Percentiles rank a stretch among this genome's conserved stretches.
These are phyloP conservation scores for Heritiera fomes DNA, from an alignment of 345 rosid species.

Conservation along the genomic window DNA sequence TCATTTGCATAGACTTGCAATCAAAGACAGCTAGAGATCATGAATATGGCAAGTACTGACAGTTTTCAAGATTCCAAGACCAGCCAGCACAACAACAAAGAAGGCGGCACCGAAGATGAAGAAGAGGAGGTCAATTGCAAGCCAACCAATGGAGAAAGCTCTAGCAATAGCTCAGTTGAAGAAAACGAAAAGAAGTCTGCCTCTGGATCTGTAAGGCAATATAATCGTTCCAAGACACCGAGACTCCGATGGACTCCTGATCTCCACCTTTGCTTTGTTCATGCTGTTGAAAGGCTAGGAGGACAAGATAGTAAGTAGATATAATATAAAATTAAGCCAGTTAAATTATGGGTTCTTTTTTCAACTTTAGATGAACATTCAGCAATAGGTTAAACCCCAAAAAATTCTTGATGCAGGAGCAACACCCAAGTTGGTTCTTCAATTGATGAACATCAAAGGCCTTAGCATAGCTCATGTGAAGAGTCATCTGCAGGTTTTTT, in stretches of 20 bases:
- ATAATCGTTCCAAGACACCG: conserved; percentile 67
- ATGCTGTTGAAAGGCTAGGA: conserved; percentile 75
- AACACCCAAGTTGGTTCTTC: conserved; percentile 84
- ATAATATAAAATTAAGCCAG: background rate
- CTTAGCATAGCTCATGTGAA: conserved; percentile 83
- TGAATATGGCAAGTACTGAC: conserved; percentile 4
- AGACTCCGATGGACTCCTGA: conserved; percentile 84
- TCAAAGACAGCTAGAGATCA: background rate
- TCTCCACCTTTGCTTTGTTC: conserved; percentile 80
- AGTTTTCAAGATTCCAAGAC: conserved; percentile 40
- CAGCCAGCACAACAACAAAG: conserved; percentile 26
- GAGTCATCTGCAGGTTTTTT: conserved; percentile 83
- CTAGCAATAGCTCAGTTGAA: conserved; percentile 61
- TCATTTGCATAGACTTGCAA: background rate
- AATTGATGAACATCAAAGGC: conserved; percentile 74
- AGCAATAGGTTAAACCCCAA: background rate
- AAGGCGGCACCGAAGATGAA: conserved; percentile 29
- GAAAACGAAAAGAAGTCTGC: conserved; percentile 33
- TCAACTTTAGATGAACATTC: background rate
- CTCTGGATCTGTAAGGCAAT: conserved; percentile 65
- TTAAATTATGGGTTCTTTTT: background rate
- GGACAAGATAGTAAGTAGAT: conserved; percentile 75
- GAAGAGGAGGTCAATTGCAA: conserved; percentile 33
- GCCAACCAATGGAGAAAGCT: conserved; percentile 29
- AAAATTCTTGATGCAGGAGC: conserved; percentile 50